A percentile compares a stretch with the other conserved stretches of the same genome.
These are phyloP conservation scores for Pseudodiploospora longispora DNA, from an alignment of 2,329 filamentous ascomycete species.

Conservation along the genomic window DNA sequence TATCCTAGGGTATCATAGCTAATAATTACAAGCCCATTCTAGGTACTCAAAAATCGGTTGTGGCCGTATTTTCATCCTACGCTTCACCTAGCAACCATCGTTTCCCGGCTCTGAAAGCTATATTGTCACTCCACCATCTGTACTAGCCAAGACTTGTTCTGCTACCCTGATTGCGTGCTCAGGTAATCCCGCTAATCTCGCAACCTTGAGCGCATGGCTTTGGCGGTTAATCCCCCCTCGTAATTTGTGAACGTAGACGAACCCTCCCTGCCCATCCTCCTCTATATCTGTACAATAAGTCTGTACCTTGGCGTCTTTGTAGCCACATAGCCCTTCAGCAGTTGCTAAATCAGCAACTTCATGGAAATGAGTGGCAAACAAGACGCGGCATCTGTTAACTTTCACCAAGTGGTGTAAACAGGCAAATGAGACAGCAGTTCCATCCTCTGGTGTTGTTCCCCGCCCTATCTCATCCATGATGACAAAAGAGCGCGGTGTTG, in stretches of 20 bases:
- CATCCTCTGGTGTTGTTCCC: slow-evolving; percentile 89
- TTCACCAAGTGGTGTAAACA: slow-evolving; percentile 76
- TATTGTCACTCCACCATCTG: too few relatives aligned
- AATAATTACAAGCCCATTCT: slow-evolving; percentile 17
- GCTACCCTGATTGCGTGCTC: slow-evolving; percentile 64
- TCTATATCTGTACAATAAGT: slow-evolving; percentile 85
- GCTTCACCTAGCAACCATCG: too few relatives aligned
- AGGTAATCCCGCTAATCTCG: slow-evolving; percentile 74
- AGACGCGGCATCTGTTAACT: slow-evolving; percentile 66
- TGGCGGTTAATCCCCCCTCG: slow-evolving; percentile 73
- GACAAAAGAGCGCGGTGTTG: slow-evolving; percentile 78
- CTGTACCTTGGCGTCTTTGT: slow-evolving; percentile 41
- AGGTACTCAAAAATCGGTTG: slow-evolving; percentile 9
- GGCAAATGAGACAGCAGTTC: slow-evolving; percentile 81
- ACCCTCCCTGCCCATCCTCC: slow-evolving; percentile 62
- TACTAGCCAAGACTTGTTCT: slow-evolving; percentile 20
- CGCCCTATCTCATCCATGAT: slow-evolving; percentile 98
- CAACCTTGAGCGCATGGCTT: slow-evolving; percentile 94
- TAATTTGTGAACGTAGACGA: slow-evolving; percentile 80
- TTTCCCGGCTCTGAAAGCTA: too few relatives aligned
- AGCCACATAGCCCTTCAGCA: slow-evolving; percentile 35
- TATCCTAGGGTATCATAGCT: slow-evolving; percentile 30
- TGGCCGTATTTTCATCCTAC: slow-evolving; percentile 3
- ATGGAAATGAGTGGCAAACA: slow-evolving; percentile 97
- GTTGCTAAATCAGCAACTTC: slow-evolving; percentile 67